Percentiles rank a stretch among this genome's conserved stretches.
Evolutionary conservation across 169 alveolate species (phyloP).

Genomic region (Prorocentrum cordatum): DNA sequence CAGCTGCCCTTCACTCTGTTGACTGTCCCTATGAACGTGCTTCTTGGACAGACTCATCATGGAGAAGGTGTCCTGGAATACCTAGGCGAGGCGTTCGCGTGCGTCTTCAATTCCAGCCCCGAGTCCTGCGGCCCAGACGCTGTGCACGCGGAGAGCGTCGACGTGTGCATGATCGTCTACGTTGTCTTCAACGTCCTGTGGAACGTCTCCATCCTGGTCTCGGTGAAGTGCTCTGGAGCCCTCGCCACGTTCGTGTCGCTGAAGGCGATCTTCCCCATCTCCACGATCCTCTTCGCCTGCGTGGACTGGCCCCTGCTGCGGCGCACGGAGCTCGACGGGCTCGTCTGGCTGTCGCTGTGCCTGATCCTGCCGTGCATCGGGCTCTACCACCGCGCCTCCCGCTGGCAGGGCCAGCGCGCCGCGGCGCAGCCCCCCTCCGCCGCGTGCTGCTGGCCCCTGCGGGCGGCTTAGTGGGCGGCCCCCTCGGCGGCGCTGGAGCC

Average conservation of each 20-base stretch:
- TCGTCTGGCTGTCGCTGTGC: conserved; percentile 34
- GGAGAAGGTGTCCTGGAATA: not conserved
- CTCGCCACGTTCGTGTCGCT: conserved; percentile 26
- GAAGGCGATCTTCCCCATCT: conserved; percentile 40
- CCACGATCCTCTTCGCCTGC: conserved; percentile 17
- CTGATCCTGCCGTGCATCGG: conserved; percentile 46
- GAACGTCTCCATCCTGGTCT: conserved; percentile 25
- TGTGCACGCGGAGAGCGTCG: conserved; percentile 16
- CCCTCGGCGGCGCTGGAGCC: too few relatives aligned
- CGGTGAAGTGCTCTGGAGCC: conserved; percentile 35
- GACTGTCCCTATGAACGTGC: conserved; percentile 7
- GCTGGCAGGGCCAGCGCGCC: conserved; percentile 16
- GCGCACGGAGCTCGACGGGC: not conserved
- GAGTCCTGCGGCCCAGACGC: conserved; percentile 32
- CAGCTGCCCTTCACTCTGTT: conserved; percentile 38
- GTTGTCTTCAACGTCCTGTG: conserved; percentile 19
- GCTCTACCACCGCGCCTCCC: conserved; percentile 25
- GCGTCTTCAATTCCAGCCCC: not conserved
- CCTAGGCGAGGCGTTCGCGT: not conserved
- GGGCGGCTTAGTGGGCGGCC: too few relatives aligned
- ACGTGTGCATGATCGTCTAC: not conserved
- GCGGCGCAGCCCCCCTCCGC: conserved; percentile 13
- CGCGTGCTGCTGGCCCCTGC: conserved; percentile 30
- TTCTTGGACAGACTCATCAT: conserved; percentile 23
- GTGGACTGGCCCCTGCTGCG: conserved; percentile 38